phyloP scores from a whole-genome alignment of 352 stramenopile genomes.

The Phytophthora parvispora region DNA sequence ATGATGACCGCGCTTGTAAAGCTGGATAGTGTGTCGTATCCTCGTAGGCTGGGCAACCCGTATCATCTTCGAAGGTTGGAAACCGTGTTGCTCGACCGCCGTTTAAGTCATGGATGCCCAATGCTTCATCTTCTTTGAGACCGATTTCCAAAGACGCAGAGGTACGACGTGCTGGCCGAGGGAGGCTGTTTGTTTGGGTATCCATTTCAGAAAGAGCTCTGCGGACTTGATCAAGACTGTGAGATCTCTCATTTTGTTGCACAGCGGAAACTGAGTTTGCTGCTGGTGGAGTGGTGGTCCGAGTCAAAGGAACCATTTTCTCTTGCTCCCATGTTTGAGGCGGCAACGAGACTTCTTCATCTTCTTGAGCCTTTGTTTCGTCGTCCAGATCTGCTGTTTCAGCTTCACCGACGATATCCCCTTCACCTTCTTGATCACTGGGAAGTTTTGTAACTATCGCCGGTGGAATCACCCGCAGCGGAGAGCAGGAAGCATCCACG shows the following conservation, averaged over 20 bases:
- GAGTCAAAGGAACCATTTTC: not conserved
- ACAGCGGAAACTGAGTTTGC: not conserved
- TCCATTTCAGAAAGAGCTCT: conserved; percentile 31
- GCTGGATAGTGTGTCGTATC: conserved; percentile 25
- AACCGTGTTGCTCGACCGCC: conserved; percentile 31
- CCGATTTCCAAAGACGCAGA: conserved; percentile 8
- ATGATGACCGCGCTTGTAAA: conserved; percentile 23
- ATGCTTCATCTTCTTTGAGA: conserved; percentile 23
- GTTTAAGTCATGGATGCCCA: conserved; percentile 18
- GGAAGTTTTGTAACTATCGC: conserved; percentile 8
- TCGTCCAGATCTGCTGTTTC: conserved; percentile 3
- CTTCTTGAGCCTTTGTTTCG: conserved; percentile 2
- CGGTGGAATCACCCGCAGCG: conserved; percentile 28
- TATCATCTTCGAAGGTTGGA: conserved; percentile 69
- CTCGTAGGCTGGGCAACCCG: conserved; percentile 70
- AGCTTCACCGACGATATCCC: not conserved
- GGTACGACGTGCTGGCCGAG: not conserved
- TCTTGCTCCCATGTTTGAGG: conserved; percentile 13
- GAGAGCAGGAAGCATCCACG: conserved; percentile 41
- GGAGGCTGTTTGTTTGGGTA: not conserved
- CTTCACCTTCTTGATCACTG: not conserved
- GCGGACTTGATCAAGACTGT: conserved; percentile 37
- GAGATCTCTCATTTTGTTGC: conserved; percentile 19
- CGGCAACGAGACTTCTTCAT: conserved; percentile 15
- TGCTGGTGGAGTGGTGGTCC: conserved; percentile 4